Evolutionary conservation across 1,284 basidiomycete genomes (phyloP), one percentile per base, ranked within the genome.

Genomic region (Leucoagaricus sp.): DNA sequence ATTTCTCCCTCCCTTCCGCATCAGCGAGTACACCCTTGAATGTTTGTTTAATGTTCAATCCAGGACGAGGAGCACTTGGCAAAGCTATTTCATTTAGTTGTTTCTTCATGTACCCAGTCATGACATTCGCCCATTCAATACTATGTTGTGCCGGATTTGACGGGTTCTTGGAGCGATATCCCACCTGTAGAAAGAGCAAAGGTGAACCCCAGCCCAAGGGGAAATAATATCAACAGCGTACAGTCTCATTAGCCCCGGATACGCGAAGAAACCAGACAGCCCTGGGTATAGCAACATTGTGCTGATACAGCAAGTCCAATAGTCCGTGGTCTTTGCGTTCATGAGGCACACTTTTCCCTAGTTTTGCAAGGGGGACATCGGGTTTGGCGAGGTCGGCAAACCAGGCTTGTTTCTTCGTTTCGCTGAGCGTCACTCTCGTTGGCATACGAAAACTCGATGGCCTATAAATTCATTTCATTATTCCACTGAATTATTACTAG

Each of bases 181-280:
- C 85, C 48, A 89, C 85, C 82, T 91, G 58, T 5, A 42, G 19
- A 41, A 46, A 42, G 2, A 33, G 10, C 9, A 13, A 28, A 17
- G 23, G 33, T 21, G 31, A 15, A 15, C 6, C 12, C 21, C 12
- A 17, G 10, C 26, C 13, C 17, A 23, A n/a, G n/a, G 31, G 26
- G n/a, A 13, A 9, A 23, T 7, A 31, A n/a, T 15, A 28, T 34
- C 13, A n/a, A 17, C 33, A 38, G 60, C 81, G 60, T 65, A 94
- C 90, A 40, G 94, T 94, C 71, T 99, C 96, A 64, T 94, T 95
- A 1, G 91, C 93, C n/a, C 96, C 97, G 53, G 96, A 86, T 0
- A 96, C 92, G 12, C 95, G 84, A 28, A 98, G 83, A 69, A 97
- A 95, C 97, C 97, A 99, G 2, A 97, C 82, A 0, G 97, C 97